A percentile compares a stretch with the other conserved stretches of the same genome.
Evolutionary conservation across 345 rosid species (phyloP).

Genomic region (Hibiscus tridactylites): DNA sequence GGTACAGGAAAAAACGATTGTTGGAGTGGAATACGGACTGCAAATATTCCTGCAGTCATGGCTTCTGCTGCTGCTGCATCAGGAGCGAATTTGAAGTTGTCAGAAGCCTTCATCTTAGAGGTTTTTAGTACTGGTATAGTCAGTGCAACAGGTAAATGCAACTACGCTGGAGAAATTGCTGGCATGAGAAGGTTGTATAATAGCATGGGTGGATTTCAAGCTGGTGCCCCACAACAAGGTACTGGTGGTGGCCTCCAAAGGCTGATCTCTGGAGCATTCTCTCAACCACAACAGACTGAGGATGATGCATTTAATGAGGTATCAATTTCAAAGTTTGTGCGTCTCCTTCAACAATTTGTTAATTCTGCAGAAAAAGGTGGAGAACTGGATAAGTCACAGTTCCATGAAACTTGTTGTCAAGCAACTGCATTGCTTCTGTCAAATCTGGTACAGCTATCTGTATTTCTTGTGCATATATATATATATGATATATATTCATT

Average conservation of each 20-base stretch:
- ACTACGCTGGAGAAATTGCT: slow-evolving; percentile 97
- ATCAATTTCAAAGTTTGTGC: slow-evolving; percentile 72
- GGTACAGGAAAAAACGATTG: slow-evolving; percentile 85
- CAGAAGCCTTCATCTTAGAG: slow-evolving; percentile 88
- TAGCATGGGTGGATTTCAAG: slow-evolving; percentile 92
- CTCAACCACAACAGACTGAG: slow-evolving; percentile 60
- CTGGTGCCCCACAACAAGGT: slow-evolving; percentile 48
- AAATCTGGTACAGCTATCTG: slow-evolving; percentile 61
- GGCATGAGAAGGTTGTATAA: slow-evolving; percentile 95
- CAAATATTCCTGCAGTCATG: slow-evolving; percentile 96
- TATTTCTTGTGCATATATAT: neutral
- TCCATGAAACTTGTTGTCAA: slow-evolving; percentile 88
- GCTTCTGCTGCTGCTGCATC: slow-evolving; percentile 99
- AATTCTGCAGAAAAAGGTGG: slow-evolving; percentile 82
- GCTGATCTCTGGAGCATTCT: slow-evolving; percentile 83
- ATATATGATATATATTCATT: neutral
- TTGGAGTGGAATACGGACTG: slow-evolving; percentile 82
- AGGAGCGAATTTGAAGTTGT: slow-evolving; percentile 79
- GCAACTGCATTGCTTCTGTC: slow-evolving; percentile 93
- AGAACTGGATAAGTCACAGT: slow-evolving; percentile 76
- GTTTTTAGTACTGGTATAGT: slow-evolving; percentile 92
- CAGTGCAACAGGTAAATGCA: slow-evolving; percentile 93
- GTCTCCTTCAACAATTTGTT: slow-evolving; percentile 91
- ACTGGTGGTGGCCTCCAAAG: slow-evolving; percentile 71
- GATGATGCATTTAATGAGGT: slow-evolving; percentile 88